Conservation (phyloP, 495 filamentous ascomycete genomes). For the Articulospora tetracladia region DNA sequence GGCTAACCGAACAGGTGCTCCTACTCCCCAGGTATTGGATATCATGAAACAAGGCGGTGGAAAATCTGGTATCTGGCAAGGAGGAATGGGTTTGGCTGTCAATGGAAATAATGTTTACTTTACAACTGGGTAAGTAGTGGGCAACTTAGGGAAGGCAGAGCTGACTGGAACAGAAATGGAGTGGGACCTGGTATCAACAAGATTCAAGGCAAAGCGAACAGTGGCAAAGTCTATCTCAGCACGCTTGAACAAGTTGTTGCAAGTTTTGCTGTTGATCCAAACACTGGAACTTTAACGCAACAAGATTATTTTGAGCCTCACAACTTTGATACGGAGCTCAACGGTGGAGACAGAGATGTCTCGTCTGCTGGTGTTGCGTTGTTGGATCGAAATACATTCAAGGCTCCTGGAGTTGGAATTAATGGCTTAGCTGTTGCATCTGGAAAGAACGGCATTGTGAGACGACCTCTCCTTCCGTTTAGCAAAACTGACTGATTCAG, state of each 20-base stretch:
- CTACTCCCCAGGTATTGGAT: slow-evolving; percentile 25
- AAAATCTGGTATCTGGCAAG: slow-evolving; percentile 40
- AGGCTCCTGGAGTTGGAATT: slow-evolving; percentile 28
- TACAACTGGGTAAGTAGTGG: slow-evolving; percentile 30
- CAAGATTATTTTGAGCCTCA: slow-evolving; percentile 40
- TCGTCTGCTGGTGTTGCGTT: slow-evolving; percentile 35
- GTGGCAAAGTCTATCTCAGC: slow-evolving; percentile 28
- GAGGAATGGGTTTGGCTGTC: slow-evolving; percentile 35
- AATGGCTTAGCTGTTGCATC: slow-evolving; percentile 34
- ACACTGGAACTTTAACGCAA: slow-evolving; percentile 28
- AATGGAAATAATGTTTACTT: slow-evolving; percentile 34
- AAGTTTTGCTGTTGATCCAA: slow-evolving; percentile 26
- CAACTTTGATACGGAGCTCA: slow-evolving; percentile 32
- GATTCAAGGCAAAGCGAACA: slow-evolving; percentile 16
- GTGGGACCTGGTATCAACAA: slow-evolving; percentile 25
- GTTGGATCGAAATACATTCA: slow-evolving; percentile 34
- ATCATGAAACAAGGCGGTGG: slow-evolving; percentile 25
- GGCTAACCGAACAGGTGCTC: slow-evolving; percentile 6
- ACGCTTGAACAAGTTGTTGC: slow-evolving; percentile 35
- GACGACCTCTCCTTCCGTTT: background rate
- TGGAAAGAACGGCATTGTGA: slow-evolving; percentile 39
- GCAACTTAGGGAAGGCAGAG: background rate
- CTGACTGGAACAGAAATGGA: slow-evolving; percentile 27
- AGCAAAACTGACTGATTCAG: slow-evolving; percentile 11
- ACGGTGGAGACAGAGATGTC: slow-evolving; percentile 35